These are phyloP conservation scores for Neopestalotiopsis sp. DNA, from an alignment of 2,329 filamentous ascomycete species.

Conservation along the genomic window DNA sequence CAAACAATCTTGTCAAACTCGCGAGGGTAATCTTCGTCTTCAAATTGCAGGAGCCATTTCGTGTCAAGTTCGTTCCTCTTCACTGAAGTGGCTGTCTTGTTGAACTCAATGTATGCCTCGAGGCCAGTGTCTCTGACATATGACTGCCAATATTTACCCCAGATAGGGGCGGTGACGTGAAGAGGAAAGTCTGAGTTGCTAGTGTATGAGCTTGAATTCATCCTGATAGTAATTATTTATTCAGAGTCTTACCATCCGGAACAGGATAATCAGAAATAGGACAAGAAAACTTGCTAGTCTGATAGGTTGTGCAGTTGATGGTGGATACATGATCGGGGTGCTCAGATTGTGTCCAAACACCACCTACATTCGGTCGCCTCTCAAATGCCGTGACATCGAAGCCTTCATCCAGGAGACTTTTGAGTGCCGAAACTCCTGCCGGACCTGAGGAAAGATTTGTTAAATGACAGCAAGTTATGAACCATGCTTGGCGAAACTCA, in stretches of 20 bases:
- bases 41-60: conserved; percentile 7
- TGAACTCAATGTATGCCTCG: conserved; percentile 13
- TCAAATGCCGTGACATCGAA: conserved; percentile 12
- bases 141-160: conserved; percentile 9
- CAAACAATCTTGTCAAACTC: conserved; percentile 15
- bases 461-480: background rate
- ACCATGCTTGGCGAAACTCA: background rate
- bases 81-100: conserved; percentile 2
- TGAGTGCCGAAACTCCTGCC: conserved; percentile 1
- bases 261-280: conserved; percentile 9
- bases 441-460: background rate
- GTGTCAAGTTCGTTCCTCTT: background rate
- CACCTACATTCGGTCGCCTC: background rate
- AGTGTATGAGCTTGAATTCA: background rate
- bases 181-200: background rate
- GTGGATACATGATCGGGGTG: background rate
- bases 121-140: conserved; percentile 2
- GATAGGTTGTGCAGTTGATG: conserved; percentile 6
- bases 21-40: conserved; percentile 7
- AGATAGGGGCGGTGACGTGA: conserved; percentile 1
- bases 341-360: conserved; percentile 4
- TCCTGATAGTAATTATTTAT: background rate
- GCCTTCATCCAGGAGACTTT: conserved; percentile 6
- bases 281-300: conserved; percentile 10
- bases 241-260: conserved; percentile 3